A percentile compares a stretch with the other conserved stretches of the same genome.
Conservation (phyloP, 2,329 filamentous ascomycete species). For the Ascochyta koolunga region DNA sequence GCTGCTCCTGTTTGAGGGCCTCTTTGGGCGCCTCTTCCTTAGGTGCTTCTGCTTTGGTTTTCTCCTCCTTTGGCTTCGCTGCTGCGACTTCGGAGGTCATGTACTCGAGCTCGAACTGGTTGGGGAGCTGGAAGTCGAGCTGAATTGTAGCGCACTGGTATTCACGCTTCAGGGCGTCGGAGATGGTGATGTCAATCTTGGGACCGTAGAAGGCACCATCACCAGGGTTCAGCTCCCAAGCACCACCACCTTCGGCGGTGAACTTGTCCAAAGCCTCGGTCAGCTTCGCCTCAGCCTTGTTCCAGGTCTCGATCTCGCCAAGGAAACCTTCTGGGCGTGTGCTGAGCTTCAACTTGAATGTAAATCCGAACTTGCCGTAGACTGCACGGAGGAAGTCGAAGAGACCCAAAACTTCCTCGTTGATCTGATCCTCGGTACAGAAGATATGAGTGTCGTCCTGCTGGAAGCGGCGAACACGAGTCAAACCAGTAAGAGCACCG, state of each 20-base stretch:
- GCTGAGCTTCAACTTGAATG: constrained; percentile 93
- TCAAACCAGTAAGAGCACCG: constrained; percentile 87
- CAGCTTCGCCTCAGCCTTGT: constrained; percentile 83
- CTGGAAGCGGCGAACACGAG: constrained; percentile 89
- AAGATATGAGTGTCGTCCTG: constrained; percentile 98
- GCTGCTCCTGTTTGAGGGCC: constrained; percentile 28
- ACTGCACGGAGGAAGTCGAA: constrained; percentile 87
- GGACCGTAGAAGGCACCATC: constrained; percentile 98
- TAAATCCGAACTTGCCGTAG: constrained; percentile 83
- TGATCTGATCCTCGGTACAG: constrained; percentile 81
- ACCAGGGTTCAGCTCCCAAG: constrained; percentile 91
- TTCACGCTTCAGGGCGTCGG: constrained; percentile 82
- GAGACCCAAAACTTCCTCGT: constrained; percentile 75
- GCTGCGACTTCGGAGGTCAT: constrained; percentile 70
- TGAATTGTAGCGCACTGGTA: constrained; percentile 95
- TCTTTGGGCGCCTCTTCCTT: constrained; percentile 35
- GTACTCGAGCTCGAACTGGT: constrained; percentile 88
- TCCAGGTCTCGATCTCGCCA: constrained; percentile 85
- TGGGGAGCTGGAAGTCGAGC: constrained; percentile 84
- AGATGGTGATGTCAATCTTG: constrained; percentile 97
- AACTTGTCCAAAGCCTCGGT: constrained; percentile 81
- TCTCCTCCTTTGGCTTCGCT: constrained; percentile 49
- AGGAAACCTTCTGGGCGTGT: constrained; percentile 89
- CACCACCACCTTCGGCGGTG: constrained; percentile 60
- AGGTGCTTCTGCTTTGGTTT: constrained; percentile 29